These are phyloP conservation scores for Logfia minima DNA, from an alignment of 129 eudicot genomes.

Conservation along the genomic window DNA sequence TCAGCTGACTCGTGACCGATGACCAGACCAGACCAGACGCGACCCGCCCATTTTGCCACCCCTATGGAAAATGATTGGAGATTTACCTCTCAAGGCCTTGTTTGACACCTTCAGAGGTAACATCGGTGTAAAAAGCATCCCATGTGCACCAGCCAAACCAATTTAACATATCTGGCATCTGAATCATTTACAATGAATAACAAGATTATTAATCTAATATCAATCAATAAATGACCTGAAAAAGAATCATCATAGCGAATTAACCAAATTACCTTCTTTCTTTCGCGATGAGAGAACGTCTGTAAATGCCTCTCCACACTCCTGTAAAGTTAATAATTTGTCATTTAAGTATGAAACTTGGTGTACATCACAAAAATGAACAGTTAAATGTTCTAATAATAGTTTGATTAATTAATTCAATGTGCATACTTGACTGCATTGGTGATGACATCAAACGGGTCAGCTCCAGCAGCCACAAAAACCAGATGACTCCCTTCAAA, in stretches of 20 bases:
- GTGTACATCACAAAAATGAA: not conserved
- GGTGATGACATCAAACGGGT: conserved; percentile 77
- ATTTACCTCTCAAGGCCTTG: conserved; percentile 72
- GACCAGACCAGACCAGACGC: too few relatives aligned
- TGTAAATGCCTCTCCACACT: conserved; percentile 77
- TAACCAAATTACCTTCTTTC: conserved; percentile 58
- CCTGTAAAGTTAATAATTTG: conserved; percentile 44
- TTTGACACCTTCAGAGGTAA: conserved; percentile 74
- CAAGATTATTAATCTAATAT: not conserved
- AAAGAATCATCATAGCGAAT: not conserved
- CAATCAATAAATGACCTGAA: not conserved
- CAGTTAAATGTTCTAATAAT: not conserved
- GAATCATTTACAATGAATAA: conserved; percentile 15
- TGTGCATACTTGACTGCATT: conserved; percentile 74
- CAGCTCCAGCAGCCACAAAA: conserved; percentile 77
- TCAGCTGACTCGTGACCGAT: not conserved
- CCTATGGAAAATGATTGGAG: not conserved
- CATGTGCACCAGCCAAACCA: conserved; percentile 99
- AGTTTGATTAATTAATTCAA: not conserved
- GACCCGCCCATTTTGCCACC: not conserved
- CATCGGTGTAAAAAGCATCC: conserved; percentile 94
- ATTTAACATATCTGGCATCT: conserved; percentile 90
- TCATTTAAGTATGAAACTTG: conserved; percentile 3
- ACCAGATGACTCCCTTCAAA: conserved; percentile 82
- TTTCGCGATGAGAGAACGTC: conserved; percentile 82